Conservation (phyloP, 2,329 filamentous ascomycete genomes). For the Cadophora sp. region DNA sequence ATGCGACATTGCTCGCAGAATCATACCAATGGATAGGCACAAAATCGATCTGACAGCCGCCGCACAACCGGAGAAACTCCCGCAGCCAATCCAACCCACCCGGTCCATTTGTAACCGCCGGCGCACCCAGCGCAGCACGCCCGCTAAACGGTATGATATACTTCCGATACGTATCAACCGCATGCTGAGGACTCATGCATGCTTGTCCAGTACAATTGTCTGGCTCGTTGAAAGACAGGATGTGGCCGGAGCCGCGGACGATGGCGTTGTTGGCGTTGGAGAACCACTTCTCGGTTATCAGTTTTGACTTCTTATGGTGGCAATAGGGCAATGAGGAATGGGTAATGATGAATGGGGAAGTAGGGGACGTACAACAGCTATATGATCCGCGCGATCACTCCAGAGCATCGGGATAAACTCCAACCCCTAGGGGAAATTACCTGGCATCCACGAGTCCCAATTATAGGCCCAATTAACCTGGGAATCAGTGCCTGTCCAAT, state of each 20-base stretch:
- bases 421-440: not conserved
- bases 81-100: slow-evolving; percentile 50
- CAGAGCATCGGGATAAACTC: not conserved
- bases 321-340: not conserved
- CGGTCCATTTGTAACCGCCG: slow-evolving; percentile 51
- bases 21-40: slow-evolving; percentile 51
- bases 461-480: not conserved
- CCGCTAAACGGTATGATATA: slow-evolving; percentile 51
- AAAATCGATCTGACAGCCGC: slow-evolving; percentile 50
- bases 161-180: slow-evolving; percentile 46
- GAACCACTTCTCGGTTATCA: not conserved
- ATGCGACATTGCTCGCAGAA: slow-evolving; percentile 39
- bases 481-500: not conserved
- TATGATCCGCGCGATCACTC: not conserved
- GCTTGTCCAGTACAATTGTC: not conserved
- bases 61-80: slow-evolving; percentile 44
- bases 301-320: no score
- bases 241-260: not conserved
- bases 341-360: not conserved
- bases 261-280: not conserved
- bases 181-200: slow-evolving; percentile 28
- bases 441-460: not conserved
- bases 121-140: slow-evolving; percentile 50
- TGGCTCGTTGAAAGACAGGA: not conserved
- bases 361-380: not conserved